These are phyloP conservation scores for Rhizophora apiculata DNA, from an alignment of 345 rosid genomes.

Conservation along the genomic window DNA sequence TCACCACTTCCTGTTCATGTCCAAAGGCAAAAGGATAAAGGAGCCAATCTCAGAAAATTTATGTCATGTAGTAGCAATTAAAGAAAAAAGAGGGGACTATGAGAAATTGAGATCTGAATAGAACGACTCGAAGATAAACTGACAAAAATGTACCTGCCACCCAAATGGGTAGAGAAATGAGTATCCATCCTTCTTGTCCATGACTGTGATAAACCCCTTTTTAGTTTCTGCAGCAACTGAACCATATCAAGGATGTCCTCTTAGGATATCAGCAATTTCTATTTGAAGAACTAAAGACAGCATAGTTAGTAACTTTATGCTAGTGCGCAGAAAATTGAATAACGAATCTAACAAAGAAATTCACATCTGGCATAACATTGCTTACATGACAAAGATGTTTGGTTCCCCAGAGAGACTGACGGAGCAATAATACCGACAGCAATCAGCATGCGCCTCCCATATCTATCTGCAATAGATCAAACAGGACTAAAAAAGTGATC, in stretches of 20 bases:
- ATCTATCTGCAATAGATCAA: conserved; percentile 39
- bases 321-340: conserved; percentile 7
- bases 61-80: neutral
- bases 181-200: conserved; percentile 81
- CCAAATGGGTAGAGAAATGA: conserved; percentile 84
- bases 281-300: conserved; percentile 18
- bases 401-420: conserved; percentile 50
- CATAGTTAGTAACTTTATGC: conserved; percentile 19
- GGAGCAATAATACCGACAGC: conserved; percentile 56
- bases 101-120: neutral
- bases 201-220: conserved; percentile 62
- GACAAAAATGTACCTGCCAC: conserved; percentile 60
- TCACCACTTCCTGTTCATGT: conserved; percentile 59
- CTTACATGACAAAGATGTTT: conserved; percentile 64
- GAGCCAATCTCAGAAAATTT: neutral
- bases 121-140: neutral
- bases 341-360: neutral
- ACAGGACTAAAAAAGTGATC: neutral
- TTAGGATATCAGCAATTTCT: conserved; percentile 53
- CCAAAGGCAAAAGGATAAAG: neutral
- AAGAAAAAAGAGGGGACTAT: neutral
- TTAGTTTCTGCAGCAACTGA: conserved; percentile 99
- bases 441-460: conserved; percentile 63
- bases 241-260: conserved; percentile 79
- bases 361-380: neutral